Evolutionary conservation across 352 stramenopile species (phyloP), one percentile per base, ranked within the genome.

Genomic region (Phytophthora megakarya): DNA sequence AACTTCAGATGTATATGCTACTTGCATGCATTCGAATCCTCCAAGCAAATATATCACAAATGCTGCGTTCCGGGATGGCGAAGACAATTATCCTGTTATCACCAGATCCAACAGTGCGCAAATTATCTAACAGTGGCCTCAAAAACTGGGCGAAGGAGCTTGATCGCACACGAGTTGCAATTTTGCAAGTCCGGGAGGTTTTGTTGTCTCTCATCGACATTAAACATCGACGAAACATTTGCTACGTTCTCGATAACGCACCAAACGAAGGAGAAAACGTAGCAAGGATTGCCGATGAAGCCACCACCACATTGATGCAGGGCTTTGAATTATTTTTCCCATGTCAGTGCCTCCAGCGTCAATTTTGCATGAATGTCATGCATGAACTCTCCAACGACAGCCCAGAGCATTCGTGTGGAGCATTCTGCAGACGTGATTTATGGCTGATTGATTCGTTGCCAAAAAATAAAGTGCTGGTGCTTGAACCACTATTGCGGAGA

Each of bases 251-350:
- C 2, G 67, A 72, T 30, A 62, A 58, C 11, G 18, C 26, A 9
- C 26, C 19, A 11, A 70, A 26, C 13, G 63, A 69, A 40, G 48
- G 52, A 12, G 67, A 75, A 26, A 76, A 70, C 22, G 23, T 54
- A 12, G 11, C 46, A 9, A 56, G 51, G 54, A 65, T 84, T 10
- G 77, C 64, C 3, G 55, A 57, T 8, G 80, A 92, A 42, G 84
- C 85, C 0, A 76, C 84, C 5, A 59, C 67, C 2, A 78, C 78
- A 0, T 69, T 97, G 2, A 89, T 96, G 72, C 61, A 91, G 7
- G 89, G 85, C 0, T 80, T 97, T 18, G 90, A 98, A 23, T 33
- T 98, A 1, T 97, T 98, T 47, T 96, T 96, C 40, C 80, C 92
- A 10, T 95, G 81, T 18, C 72, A 76, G 45, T 93, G 76, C 50